Evolutionary conservation across 768 basidiomycete species (phyloP).

Genomic region (Cubamyces sp.): DNA sequence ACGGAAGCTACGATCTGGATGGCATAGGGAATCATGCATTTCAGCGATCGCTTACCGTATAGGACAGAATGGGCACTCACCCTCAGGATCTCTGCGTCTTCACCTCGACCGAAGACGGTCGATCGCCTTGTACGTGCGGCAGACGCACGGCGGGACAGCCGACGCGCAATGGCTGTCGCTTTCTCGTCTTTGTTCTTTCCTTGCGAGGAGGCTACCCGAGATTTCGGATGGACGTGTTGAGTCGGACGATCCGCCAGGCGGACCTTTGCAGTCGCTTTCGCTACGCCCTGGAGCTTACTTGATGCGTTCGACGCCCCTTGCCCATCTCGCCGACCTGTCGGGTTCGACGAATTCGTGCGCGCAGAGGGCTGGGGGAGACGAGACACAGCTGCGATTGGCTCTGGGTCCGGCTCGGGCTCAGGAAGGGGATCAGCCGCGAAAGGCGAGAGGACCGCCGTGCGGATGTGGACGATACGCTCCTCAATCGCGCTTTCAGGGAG

Average conservation of each 20-base stretch:
- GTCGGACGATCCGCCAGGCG: background rate
- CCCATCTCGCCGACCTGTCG: background rate
- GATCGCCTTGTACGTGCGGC: constrained; percentile 22
- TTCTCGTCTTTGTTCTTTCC: background rate
- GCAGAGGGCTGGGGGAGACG: constrained; percentile 9
- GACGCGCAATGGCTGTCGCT: constrained; percentile 4
- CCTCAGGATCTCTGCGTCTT: constrained; percentile 24
- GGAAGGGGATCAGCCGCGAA: constrained; percentile 12
- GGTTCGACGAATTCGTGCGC: background rate
- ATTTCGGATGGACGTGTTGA: background rate
- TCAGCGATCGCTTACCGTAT: background rate
- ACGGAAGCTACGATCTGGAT: constrained; percentile 23
- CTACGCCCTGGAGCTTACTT: background rate
- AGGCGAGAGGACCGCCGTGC: constrained; percentile 16
- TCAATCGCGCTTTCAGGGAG: constrained; percentile 16
- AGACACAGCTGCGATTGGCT: background rate
- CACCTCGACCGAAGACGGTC: constrained; percentile 23
- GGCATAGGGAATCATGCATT: background rate
- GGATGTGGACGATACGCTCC: constrained; percentile 24
- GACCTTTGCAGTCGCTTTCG: background rate
- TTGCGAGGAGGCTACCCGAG: background rate
- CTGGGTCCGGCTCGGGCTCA: constrained; percentile 6
- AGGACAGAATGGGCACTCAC: background rate
- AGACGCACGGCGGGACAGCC: constrained; percentile 25
- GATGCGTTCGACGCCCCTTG: background rate